Percentiles rank a stretch among this genome's conserved stretches.
These are phyloP conservation scores for Staphylotrichum longicolle DNA, from an alignment of 495 filamentous ascomycete genomes.

Conservation along the genomic window DNA sequence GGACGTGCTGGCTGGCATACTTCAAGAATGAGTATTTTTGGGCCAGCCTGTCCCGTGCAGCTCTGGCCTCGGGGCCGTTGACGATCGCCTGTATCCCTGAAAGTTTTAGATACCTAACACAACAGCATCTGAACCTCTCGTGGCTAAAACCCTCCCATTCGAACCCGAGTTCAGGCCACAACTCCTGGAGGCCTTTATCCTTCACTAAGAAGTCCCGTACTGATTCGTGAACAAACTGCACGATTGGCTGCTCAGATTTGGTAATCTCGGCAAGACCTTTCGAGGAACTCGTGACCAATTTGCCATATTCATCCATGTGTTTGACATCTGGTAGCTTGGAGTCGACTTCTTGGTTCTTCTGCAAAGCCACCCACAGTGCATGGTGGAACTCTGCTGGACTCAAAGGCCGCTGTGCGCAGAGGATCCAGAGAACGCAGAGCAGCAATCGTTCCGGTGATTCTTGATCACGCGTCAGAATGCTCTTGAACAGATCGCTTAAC, in stretches of 20 bases:
- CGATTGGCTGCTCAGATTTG: conserved; percentile 27
- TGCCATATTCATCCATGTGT: conserved; percentile 18
- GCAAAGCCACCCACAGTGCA: conserved; percentile 32
- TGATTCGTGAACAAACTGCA: conserved; percentile 46
- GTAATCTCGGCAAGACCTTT: conserved; percentile 38
- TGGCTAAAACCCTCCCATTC: conserved; percentile 34
- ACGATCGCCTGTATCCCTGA: background rate
- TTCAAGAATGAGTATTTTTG: conserved; percentile 20
- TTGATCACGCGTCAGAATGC: conserved; percentile 35
- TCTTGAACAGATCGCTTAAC: conserved; percentile 33
- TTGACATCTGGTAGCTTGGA: conserved; percentile 4
- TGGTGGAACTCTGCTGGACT: conserved; percentile 36
- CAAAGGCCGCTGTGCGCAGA: conserved; percentile 34
- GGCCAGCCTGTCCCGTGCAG: background rate
- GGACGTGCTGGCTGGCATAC: conserved; percentile 21
- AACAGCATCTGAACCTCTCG: conserved; percentile 38
- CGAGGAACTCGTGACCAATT: conserved; percentile 31
- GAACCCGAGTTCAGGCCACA: conserved; percentile 36
- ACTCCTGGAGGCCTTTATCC: conserved; percentile 31
- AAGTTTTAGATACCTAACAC: conserved; percentile 25
- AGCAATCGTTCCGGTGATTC: conserved; percentile 28
- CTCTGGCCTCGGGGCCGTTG: background rate
- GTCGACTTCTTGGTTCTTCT: background rate
- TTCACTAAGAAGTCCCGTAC: conserved; percentile 24
- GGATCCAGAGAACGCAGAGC: conserved; percentile 41